Conservation (phyloP, 768 basidiomycete genomes). For the Hysterangium stoloniferum region DNA sequence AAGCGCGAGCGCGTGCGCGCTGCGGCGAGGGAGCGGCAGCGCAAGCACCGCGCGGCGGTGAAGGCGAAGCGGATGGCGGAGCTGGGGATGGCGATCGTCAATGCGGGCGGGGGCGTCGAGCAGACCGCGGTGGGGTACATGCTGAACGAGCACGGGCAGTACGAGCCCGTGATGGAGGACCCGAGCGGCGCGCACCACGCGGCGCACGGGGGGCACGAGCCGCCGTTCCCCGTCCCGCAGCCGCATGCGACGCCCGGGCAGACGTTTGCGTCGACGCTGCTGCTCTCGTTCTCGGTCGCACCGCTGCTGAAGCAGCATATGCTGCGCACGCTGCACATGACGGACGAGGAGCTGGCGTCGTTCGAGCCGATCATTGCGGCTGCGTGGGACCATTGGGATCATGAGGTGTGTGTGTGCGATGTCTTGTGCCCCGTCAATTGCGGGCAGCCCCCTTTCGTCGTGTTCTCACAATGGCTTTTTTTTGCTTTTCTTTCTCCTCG, state of each 20-base stretch:
- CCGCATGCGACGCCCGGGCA: constrained; percentile 50
- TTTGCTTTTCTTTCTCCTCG: not conserved
- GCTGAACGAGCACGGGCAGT: constrained; percentile 38
- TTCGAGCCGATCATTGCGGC: constrained; percentile 76
- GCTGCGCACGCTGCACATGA: constrained; percentile 63
- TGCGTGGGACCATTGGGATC: constrained; percentile 84
- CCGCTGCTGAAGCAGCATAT: constrained; percentile 71
- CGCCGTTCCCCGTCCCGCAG: constrained; percentile 46
- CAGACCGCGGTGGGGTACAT: constrained; percentile 42
- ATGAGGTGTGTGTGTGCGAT: constrained; percentile 42
- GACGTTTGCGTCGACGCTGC: constrained; percentile 73
- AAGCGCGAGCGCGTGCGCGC: constrained; percentile 66
- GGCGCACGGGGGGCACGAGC: constrained; percentile 16
- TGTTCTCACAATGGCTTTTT: too few species aligned
- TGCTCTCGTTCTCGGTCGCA: constrained; percentile 70
- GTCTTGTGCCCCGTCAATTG: too few species aligned
- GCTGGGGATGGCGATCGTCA: constrained; percentile 75
- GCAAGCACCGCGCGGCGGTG: constrained; percentile 72
- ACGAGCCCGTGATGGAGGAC: constrained; percentile 25
- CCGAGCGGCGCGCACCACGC: constrained; percentile 24
- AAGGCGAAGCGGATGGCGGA: constrained; percentile 78
- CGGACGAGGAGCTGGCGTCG: constrained; percentile 70
- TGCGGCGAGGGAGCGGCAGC: constrained; percentile 72
- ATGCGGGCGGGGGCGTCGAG: constrained; percentile 8
- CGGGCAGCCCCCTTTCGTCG: too few species aligned